Base-by-base conservation (phyloP, 2,329 filamentous ascomycete genomes). In the Periconia digitata region DNA sequence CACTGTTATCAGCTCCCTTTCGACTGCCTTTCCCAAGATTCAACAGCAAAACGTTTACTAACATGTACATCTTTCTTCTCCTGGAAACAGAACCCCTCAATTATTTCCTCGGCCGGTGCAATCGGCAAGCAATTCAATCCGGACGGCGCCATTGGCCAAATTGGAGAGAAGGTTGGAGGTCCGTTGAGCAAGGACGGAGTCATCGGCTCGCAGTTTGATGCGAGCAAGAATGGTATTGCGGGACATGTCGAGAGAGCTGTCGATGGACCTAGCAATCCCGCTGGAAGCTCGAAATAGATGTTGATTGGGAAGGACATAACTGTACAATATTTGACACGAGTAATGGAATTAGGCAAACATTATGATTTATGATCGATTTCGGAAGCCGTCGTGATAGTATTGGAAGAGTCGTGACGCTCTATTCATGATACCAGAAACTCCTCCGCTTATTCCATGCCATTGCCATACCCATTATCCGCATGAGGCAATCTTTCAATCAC, bases 41-140 rank as follows among this genome's bases (percentile, higher is more conserved):
- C 12, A 16, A 24, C 29, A 15, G 20, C 12, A 18, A 18, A n/a
- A 24, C n/a, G n/a, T n/a, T 27, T 12, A 27, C 24, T 27, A 27
- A 27, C 24, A 27, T 27, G 24, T 27, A 18, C 15, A 10, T 5
- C 17, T 2, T 12, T n/a, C n/a, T n/a, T n/a, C n/a, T n/a, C n/a
- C n/a, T n/a, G n/a, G n/a, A n/a, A n/a, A 27, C 35, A 60, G 54
- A 69, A 71, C 47, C 68, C 67, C 6, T 67, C 61, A 3, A 59
- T 72, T 0, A 69, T 84, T 40, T 80, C 80, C 35, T 76, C 74
- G 1, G 65, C 75, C 1, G 80, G 80, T 5, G 67, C 73, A 0
- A 74, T 83, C 27, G 80, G 81, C 17, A 80, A 79, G 55, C 78
- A 82, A 18, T 83, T 83, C 58, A 83, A 67, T 43, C 60, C 69